phyloP scores from a whole-genome alignment of 176 grass and related monocot species.

The Phyllostachys edulis region DNA sequence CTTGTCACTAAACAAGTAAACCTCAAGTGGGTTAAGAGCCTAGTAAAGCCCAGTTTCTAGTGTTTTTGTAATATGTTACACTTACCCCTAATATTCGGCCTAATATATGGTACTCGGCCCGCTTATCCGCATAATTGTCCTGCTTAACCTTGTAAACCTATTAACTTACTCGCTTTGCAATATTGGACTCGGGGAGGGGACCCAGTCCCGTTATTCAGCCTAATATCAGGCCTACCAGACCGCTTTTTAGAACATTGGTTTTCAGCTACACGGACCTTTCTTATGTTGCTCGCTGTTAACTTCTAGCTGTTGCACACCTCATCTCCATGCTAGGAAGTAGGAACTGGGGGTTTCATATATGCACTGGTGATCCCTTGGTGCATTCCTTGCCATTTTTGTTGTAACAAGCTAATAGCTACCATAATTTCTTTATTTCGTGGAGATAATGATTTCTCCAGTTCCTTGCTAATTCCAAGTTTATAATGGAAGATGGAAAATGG shows the following conservation, averaged over 20 bases:
- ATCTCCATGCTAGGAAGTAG: conserved; percentile 23
- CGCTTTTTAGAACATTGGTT: neutral
- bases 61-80: no score
- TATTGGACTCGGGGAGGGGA: no score
- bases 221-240: no score
- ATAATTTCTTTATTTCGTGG: neutral
- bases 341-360: neutral
- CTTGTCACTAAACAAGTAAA: no score
- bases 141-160: no score
- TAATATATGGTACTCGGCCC: no score
- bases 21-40: no score
- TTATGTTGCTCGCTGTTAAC: neutral
- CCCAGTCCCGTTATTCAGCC: no score
- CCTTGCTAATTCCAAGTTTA: neutral
- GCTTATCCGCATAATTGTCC: no score
- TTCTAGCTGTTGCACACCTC: neutral
- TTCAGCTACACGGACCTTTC: neutral
- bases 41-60: no score
- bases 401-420: neutral
- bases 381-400: neutral
- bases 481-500: neutral
- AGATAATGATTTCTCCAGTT: neutral
- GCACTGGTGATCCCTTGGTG: neutral
- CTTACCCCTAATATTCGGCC: no score
- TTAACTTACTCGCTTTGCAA: no score